Evolutionary conservation across 345 rosid genomes (phyloP), one percentile per base, ranked within the genome.

Genomic region (Carallia pectinifolia): DNA sequence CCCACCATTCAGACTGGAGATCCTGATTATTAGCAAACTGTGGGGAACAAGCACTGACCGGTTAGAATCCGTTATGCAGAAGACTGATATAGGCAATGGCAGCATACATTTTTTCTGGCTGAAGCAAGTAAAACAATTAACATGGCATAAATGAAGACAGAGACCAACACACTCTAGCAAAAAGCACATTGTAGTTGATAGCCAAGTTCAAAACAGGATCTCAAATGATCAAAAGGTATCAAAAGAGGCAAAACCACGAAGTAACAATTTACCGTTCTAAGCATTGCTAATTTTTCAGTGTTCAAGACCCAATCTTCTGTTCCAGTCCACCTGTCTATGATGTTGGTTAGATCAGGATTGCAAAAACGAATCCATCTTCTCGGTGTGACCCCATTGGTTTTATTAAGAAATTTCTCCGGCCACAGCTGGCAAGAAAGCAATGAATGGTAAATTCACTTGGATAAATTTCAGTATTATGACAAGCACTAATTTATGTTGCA

Each of bases 321-420:
- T 40, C 85, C 83, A 64, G 71, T 85, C 84, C 89, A 85, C 70
- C 80, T 80, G 31, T 81, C 80, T 73, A 85, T 69, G 69, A 83
- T 74, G 62, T 78, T 64, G 62, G 85, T 76, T 1, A 85, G 80
- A 58, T 66, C 78, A 23, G 85, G 81, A 70, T 85, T 83, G 80
- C 87, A 81, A 58, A 83, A 85, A 15, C 73, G 79, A 30, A 85
- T 81, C 85, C 87, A 85, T 76, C 84, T 85, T 68, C 87, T 78
- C 5, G 85, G 85, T 19, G 89, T 85, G 76, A 83, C 85, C 38
- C 87, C 89, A 74, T 83, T 81, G 12, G 87, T 85, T 69, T 85
- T 85, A 48, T 85, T 85, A 60, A 80, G 85, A 75, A 85, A 83
- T 59, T 85, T 85, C 76, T 81, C 80, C 23, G 85, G 87, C 83